Base-by-base conservation (phyloP, 345 rosid species). In the Sonneratia caseolaris region DNA sequence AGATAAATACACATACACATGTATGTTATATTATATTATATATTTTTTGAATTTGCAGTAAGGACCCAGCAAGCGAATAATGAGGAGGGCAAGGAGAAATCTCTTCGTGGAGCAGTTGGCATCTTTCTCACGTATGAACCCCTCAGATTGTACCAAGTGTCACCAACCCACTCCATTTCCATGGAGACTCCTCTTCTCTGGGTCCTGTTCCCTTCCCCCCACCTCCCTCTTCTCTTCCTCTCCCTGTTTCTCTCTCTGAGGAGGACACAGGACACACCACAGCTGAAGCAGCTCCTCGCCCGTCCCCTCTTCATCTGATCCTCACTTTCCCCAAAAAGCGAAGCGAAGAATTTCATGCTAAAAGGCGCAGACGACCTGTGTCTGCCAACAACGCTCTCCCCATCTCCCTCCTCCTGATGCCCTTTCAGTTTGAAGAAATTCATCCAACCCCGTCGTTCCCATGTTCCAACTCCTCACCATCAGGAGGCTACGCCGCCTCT, bases 401-500 rank as follows among this genome's bases (percentile, higher is more conserved):
- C 3, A 7, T 27, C 66, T 12, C 15, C 35, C 2, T 22, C 64
- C 64, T 59, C 64, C 64, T 62, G 27, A 35, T 62, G 66, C 66
- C 18, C 66, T 62, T 62, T 8, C 66, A 35, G 27, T 35, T 57
- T 7, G 27, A 57, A 22, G 64, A 53, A 53, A 53, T 37, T 61
- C 67, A 68, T 24, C 64, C 71, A 71, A 11, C 68, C 0, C 74
- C 73, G 40, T 51, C 73, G 40, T 47, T 49, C 13, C 51, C 15
- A 47, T 47, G 51, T 47, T 42, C 10, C 5, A 42, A 4, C 5
- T 42, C 45, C 82, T 87, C 68, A 75, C 76, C 82, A 76, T 67
- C 71, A 76, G 79, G 64, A 77, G 79, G 57, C 76, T 87, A 83
- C 75, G 83, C 69, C 80, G 82, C 73, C 84, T 91, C 74, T 85